Percentiles rank a stretch among this genome's conserved stretches.
Conservation (phyloP, 2,329 filamentous ascomycete genomes). For the Phoma sp. region DNA sequence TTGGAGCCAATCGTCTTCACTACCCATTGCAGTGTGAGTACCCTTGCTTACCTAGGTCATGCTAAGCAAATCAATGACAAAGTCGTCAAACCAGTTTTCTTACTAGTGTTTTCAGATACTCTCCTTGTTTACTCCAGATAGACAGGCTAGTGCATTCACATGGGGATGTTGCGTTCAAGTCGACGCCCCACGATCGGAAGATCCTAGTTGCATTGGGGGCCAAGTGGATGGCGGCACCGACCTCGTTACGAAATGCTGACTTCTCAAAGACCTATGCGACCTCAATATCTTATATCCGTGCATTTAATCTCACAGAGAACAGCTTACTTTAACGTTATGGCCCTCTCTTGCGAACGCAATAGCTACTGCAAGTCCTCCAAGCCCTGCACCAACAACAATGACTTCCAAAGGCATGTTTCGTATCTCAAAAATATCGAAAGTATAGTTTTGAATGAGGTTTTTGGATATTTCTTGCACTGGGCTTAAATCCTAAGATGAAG, state of each 20-base stretch:
- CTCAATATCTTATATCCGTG: neutral
- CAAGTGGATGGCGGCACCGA: conserved; percentile 7
- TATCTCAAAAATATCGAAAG: too few species aligned
- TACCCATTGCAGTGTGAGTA: neutral
- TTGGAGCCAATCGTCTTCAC: neutral
- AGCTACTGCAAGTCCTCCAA: neutral
- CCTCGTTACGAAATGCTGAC: conserved; percentile 5
- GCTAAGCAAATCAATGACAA: too few species aligned
- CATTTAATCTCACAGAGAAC: too few species aligned
- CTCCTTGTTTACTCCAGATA: neutral
- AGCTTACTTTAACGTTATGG: conserved; percentile 7
- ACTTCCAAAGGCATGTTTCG: conserved; percentile 1
- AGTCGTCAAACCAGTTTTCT: too few species aligned
- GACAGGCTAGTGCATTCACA: neutral
- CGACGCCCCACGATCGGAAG: neutral
- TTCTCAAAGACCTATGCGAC: neutral
- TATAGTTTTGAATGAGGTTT: too few species aligned
- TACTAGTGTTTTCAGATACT: neutral
- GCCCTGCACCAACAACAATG: neutral
- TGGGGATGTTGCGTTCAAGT: neutral
- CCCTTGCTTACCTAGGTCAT: neutral
- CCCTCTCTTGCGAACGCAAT: conserved; percentile 8
- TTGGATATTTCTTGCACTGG: too few species aligned
- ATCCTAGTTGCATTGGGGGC: conserved; percentile 6
- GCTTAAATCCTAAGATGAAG: too few species aligned